These are phyloP conservation scores for Cichorium intybus DNA, from an alignment of 140 eudicot species.

Conservation along the genomic window DNA sequence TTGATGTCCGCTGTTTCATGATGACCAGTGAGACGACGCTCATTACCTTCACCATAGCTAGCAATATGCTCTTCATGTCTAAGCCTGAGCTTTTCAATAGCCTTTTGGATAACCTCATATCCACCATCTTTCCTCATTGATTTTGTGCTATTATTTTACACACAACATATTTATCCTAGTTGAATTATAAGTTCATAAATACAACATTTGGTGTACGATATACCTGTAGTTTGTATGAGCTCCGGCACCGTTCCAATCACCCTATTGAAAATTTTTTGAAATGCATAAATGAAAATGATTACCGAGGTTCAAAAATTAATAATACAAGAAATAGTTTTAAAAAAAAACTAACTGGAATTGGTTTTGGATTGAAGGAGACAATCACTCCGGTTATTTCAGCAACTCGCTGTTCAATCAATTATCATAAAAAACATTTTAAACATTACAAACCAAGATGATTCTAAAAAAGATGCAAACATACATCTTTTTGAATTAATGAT, in stretches of 20 bases:
- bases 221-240: conserved; percentile 80
- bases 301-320: not conserved
- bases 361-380: conserved; percentile 76
- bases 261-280: conserved; percentile 36
- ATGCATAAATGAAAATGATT: not conserved
- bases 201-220: not conserved
- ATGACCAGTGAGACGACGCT: conserved; percentile 76
- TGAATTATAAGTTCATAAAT: not conserved
- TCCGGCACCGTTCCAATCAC: conserved; percentile 90
- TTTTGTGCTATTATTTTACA: conserved; percentile 52
- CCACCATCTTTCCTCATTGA: conserved; percentile 89
- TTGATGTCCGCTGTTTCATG: conserved; percentile 79
- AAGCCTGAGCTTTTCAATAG: conserved; percentile 68
- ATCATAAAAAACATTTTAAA: not conserved
- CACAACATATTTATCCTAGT: not conserved
- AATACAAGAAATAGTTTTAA: not conserved
- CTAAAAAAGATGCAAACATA: not conserved
- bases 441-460: not conserved
- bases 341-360: conserved; percentile 50
- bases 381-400: conserved; percentile 80
- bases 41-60: conserved; percentile 86
- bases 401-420: conserved; percentile 47
- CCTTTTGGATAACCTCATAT: conserved; percentile 68
- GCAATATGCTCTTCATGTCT: conserved; percentile 81
- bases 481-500: not conserved